Percentiles rank a stretch among this genome's conserved stretches.
Evolutionary conservation across 345 rosid species (phyloP).

Genomic region (Trapa bicornis): DNA sequence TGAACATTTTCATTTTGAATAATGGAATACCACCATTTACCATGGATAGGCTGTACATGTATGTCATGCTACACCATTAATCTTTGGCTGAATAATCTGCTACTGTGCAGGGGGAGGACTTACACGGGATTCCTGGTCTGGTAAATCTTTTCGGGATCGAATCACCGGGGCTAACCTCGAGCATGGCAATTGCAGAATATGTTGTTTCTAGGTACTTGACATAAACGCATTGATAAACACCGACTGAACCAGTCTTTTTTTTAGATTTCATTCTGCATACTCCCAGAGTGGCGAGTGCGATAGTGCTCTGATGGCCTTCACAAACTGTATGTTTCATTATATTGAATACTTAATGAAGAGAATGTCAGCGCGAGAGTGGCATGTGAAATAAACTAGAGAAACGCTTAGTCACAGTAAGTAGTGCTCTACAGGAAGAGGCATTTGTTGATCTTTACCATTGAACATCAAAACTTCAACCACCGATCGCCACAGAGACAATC

Average conservation of each 20-base stretch:
- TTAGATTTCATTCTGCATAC: not conserved
- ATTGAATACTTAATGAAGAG: not conserved
- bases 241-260: not conserved
- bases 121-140: slow-evolving; percentile 71
- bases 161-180: slow-evolving; percentile 91
- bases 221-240: slow-evolving; percentile 3
- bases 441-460: not conserved
- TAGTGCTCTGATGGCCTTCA: not conserved
- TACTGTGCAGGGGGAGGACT: slow-evolving; percentile 56
- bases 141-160: slow-evolving; percentile 86
- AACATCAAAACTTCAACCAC: not conserved
- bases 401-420: not conserved
- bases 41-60: too few relatives aligned
- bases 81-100: not conserved
- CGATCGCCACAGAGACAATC: not conserved
- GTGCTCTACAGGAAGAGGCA: not conserved
- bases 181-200: slow-evolving; percentile 85
- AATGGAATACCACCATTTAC: too few relatives aligned
- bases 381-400: not conserved
- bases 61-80: too few relatives aligned
- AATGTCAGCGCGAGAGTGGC: not conserved
- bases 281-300: not conserved
- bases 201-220: slow-evolving; percentile 44
- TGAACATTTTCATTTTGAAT: too few relatives aligned
- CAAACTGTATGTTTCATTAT: too few relatives aligned